Evolutionary conservation across 805 yeast species (phyloP).

Genomic region (Wickerhamiella slavikovae): DNA sequence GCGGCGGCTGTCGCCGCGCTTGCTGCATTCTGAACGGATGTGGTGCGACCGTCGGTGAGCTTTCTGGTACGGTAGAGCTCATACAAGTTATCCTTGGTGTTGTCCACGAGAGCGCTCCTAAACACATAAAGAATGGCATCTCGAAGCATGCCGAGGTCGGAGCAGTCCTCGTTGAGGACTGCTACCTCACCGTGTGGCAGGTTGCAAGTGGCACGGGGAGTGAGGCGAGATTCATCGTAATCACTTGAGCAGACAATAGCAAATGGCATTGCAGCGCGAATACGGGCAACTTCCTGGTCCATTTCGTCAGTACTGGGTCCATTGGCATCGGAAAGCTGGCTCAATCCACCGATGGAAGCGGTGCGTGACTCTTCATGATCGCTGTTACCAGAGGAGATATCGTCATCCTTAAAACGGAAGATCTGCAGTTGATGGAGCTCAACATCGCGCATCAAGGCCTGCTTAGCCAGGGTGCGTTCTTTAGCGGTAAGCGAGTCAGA

Average conservation of each 20-base stretch:
- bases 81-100: conserved; percentile 57
- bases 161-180: conserved; percentile 68
- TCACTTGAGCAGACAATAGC: conserved; percentile 51
- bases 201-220: conserved; percentile 58
- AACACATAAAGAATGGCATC: conserved; percentile 62
- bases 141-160: conserved; percentile 71
- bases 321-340: too few species aligned
- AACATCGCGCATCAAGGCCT: conserved; percentile 35
- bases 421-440: conserved; percentile 38
- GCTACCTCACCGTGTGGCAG: conserved; percentile 84
- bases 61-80: conserved; percentile 33
- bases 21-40: too few species aligned
- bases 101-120: conserved; percentile 64
- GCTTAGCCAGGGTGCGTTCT: conserved; percentile 37
- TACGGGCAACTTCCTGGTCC: too few species aligned
- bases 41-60: conserved; percentile 2
- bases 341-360: conserved; percentile 24
- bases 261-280: conserved; percentile 42
- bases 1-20: too few species aligned
- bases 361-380: too few species aligned
- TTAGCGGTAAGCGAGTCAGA: conserved; percentile 56
- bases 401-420: conserved; percentile 57
- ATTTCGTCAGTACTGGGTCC: too few species aligned
- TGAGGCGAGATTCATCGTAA: conserved; percentile 34
- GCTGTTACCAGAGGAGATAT: conserved; percentile 31